Evolutionary conservation across 2,329 filamentous ascomycete species (phyloP).

Genomic region (Phyllosticta citriasiana): DNA sequence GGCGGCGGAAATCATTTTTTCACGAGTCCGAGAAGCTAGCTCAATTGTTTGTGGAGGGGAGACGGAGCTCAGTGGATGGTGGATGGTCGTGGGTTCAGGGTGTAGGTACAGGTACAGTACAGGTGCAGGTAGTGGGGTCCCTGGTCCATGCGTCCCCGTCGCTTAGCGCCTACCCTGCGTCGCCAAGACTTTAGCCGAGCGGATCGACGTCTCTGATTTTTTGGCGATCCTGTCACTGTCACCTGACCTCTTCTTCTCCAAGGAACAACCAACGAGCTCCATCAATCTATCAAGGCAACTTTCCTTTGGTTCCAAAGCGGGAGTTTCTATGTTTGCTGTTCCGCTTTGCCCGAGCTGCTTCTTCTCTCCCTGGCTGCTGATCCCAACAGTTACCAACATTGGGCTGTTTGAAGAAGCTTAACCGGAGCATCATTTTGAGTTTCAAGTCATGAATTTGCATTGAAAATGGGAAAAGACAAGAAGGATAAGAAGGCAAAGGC

Average conservation of each 20-base stretch:
- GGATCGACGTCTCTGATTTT: background rate
- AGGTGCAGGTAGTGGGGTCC: background rate
- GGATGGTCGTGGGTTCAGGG: background rate
- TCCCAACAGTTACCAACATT: background rate
- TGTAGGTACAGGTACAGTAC: background rate
- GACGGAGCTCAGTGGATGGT: background rate
- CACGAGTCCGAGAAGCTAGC: background rate
- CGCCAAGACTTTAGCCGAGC: background rate
- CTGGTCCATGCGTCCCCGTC: background rate
- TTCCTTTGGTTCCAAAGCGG: background rate
- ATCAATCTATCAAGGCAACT: background rate
- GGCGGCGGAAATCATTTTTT: constrained; percentile 25
- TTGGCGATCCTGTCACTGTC: background rate
- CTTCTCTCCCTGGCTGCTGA: no score
- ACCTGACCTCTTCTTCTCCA: background rate
- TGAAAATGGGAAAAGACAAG: constrained; percentile 36
- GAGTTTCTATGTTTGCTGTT: background rate
- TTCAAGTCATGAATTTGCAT: background rate
- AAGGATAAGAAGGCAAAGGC: constrained; percentile 42
- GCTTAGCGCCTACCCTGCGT: background rate
- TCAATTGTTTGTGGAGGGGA: background rate
- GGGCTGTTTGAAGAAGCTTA: background rate
- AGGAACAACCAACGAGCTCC: background rate
- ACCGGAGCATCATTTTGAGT: background rate
- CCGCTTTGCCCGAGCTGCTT: no score